Base-by-base conservation (phyloP, 441 rosid species). In the Theobroma grandiflorum region DNA sequence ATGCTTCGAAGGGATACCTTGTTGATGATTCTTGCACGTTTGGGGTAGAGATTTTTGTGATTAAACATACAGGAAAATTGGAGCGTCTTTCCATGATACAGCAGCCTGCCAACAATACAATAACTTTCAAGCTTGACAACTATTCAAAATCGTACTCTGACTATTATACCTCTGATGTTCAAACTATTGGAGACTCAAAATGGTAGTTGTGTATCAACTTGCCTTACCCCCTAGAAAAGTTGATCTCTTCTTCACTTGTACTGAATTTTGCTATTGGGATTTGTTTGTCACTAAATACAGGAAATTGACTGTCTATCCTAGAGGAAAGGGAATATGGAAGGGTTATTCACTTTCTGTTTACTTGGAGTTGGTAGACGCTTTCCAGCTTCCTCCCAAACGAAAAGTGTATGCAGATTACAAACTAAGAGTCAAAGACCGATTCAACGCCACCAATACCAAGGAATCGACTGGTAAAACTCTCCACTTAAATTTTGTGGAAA, bases 1-100 rank as follows among this genome's bases (percentile, higher is more conserved):
- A 87, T 16, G 16, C 45, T 35, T 74, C 67, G 9, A 77, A 80
- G 18, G 88, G 85, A 43, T 89, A 85, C 70, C 79, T 78, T 9
- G 68, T 78, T 50, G 83, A 70, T 43, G 87, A 88, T 73, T 75
- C 74, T 47, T 85, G 88, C 55, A 43, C 58, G 0, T 74, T 87
- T 70, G 89, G 91, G 14, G 86, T 84, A 0, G 89, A 89, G 80
- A 74, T 83, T 18, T 85, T 81, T 38, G 83, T 85, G 49, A 22
- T 79, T 43, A 64, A 77, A 72, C 75, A 57, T 6, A 73, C 80
- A 1, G 68, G 80, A 33, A 86, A 50, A 42, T 45, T 70, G 40
- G 90, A 85, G 42, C 66, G 76, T 16, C 16, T 81, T 16, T 53
- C 76, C 50, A 78, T 84, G 76, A 43, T 72, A 11, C 72, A 74